Base-by-base conservation (phyloP, 148 eudicot genomes). In the Fagopyrum esculentum region DNA sequence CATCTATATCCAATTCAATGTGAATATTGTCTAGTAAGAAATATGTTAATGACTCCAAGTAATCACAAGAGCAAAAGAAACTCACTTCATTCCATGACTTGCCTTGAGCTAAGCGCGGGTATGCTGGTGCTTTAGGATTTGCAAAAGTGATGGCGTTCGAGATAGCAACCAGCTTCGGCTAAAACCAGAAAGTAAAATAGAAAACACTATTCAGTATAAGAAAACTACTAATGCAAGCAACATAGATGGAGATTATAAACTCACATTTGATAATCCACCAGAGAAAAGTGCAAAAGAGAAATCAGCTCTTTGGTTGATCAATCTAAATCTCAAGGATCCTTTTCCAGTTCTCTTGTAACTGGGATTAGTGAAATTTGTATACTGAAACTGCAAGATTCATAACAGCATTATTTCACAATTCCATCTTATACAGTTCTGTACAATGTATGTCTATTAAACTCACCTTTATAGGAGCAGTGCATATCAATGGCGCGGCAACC, bases 101-200 rank as follows among this genome's bases (percentile, higher is more conserved):
- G 76, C 98, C 98, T 78, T 90, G 98, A 43, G 98, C 98, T 75
- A 93, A 77, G 4, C 98, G 84, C 16, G 98, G 98, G 76, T 93
- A 93, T 45, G 88, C 84, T 60, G 98, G 98, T 73, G 92, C 93
- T 72, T 93, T 90, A 73, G 93, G 98, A 84, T 91, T 90, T 6
- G 88, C 84, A 84, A 91, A 94, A 71, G 87, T 77, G 63, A 91
- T 77, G 57, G 77, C 19, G 74, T 90, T 89, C 45, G 98, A 90
- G 13, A 90, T 83, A 45, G 97, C 93, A 3, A 94, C 86, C 80
- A 94, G 82, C 81, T 87, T 90, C 63, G 97, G 97, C 98, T 94
- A 64, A 22, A 60, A 71, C 50, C 15, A 6, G 77, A 54, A 59
- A 54, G 46, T 6, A 74, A 55, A 22, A 22, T 26, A 63, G 11